A percentile compares a stretch with the other conserved stretches of the same genome.
Evolutionary conservation across 2,329 filamentous ascomycete species (phyloP).

Genomic region (Endothia cerciana): DNA sequence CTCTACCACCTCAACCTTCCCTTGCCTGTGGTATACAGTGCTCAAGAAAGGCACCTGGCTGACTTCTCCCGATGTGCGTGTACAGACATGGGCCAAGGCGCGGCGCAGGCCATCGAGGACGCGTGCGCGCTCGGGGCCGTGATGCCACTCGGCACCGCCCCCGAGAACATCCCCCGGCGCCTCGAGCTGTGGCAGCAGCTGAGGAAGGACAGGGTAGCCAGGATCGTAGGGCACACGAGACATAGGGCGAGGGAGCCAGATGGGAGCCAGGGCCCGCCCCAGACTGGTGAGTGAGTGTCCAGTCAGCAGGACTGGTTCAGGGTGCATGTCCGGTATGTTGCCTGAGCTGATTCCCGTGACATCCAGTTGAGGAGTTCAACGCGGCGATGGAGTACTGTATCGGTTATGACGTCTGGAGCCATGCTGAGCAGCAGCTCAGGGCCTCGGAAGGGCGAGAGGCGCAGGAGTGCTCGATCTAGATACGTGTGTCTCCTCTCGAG

Average conservation of each 20-base stretch:
- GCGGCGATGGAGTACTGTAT: conserved; percentile 20
- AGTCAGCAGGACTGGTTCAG: too few species aligned
- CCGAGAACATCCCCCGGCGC: conserved; percentile 12
- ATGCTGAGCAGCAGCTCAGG: conserved; percentile 23
- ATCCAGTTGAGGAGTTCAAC: conserved; percentile 17
- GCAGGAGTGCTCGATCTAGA: background rate
- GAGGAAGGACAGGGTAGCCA: conserved; percentile 16
- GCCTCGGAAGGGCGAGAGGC: conserved; percentile 8
- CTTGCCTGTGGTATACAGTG: background rate
- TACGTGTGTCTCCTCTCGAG: too few species aligned
- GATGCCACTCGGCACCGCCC: conserved; percentile 9
- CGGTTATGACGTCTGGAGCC: conserved; percentile 19
- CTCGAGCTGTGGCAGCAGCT: conserved; percentile 25
- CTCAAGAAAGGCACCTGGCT: background rate
- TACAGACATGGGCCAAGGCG: conserved; percentile 28
- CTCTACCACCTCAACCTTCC: conserved; percentile 3
- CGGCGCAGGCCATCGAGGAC: conserved; percentile 28
- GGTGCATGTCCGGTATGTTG: background rate
- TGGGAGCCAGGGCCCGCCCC: conserved; percentile 11
- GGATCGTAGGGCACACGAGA: conserved; percentile 17
- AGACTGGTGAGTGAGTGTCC: conserved; percentile 16
- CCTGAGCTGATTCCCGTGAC: background rate
- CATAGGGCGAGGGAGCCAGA: conserved; percentile 7
- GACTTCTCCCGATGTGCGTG: background rate
- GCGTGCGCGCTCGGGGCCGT: conserved; percentile 20